phyloP scores from a whole-genome alignment of 1,139 yeast species.

The Zygosaccharomyces pseudobailii region DNA sequence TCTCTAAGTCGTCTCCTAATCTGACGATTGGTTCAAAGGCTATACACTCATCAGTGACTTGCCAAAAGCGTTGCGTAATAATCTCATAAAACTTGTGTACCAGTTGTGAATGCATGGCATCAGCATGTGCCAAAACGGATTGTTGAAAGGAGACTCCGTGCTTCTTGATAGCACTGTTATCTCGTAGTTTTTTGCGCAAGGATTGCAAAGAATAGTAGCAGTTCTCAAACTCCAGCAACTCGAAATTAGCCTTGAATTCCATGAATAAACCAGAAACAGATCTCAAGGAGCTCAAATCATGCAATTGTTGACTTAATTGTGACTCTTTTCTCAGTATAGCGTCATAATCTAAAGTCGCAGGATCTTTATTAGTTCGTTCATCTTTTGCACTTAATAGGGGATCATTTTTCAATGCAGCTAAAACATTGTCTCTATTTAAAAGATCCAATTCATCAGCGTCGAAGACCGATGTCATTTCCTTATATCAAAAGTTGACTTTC shows the following conservation, averaged over 20 bases:
- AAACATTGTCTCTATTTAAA: slow-evolving; percentile 6
- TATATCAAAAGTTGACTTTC: neutral
- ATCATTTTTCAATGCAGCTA: slow-evolving; percentile 18
- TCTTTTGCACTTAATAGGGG: slow-evolving; percentile 14
- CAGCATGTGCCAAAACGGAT: slow-evolving; percentile 25
- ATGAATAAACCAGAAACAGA: slow-evolving; percentile 19
- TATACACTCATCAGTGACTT: slow-evolving; percentile 13
- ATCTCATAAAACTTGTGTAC: slow-evolving; percentile 19
- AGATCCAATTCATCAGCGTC: neutral
- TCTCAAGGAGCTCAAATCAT: slow-evolving; percentile 20
- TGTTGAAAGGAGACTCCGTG: slow-evolving; percentile 29
- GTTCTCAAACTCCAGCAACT: slow-evolving; percentile 27
- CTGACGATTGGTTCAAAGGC: slow-evolving; percentile 11
- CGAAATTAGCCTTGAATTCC: slow-evolving; percentile 28
- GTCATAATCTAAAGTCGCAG: slow-evolving; percentile 1
- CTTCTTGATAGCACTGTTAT: slow-evolving; percentile 14
- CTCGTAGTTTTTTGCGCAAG: slow-evolving; percentile 22
- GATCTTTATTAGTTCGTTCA: neutral
- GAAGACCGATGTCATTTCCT: neutral
- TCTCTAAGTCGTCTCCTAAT: slow-evolving; percentile 13
- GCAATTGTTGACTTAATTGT: slow-evolving; percentile 19
- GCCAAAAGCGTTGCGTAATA: slow-evolving; percentile 25
- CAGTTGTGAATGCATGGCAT: slow-evolving; percentile 24
- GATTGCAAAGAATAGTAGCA: slow-evolving; percentile 29
- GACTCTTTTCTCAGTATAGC: slow-evolving; percentile 19